These are phyloP conservation scores for Aphanomyces stellatus DNA, from an alignment of 352 stramenopile species.

Conservation along the genomic window DNA sequence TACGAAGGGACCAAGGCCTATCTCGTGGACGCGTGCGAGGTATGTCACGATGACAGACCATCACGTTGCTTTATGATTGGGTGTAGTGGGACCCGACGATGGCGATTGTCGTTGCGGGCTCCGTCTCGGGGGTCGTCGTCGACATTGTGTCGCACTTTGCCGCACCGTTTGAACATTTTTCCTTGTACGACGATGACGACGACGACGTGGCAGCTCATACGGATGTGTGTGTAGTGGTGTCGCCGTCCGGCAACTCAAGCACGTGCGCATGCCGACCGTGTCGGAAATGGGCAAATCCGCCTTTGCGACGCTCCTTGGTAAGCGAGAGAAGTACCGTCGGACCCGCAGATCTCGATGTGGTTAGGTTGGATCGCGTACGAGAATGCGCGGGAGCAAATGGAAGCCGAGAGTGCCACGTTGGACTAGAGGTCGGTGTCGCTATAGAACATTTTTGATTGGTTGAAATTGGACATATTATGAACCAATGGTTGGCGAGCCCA, in stretches of 20 bases:
- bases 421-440: neutral
- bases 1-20: neutral
- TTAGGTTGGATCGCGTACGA: slow-evolving; percentile 12
- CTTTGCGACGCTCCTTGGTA: neutral
- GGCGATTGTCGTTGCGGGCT: neutral
- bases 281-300: neutral
- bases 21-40: neutral
- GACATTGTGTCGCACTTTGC: slow-evolving; percentile 10
- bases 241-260: neutral
- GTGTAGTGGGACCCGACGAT: neutral
- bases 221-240: neutral
- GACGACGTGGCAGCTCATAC: neutral
- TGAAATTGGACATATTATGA: too few species aligned
- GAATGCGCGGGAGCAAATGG: neutral
- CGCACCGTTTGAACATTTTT: neutral
- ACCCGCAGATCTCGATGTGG: neutral
- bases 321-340: neutral
- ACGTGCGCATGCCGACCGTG: neutral
- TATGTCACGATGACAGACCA: too few species aligned
- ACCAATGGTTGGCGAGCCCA: too few species aligned
- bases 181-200: neutral
- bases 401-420: neutral
- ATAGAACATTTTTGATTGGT: neutral
- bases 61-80: too few species aligned
- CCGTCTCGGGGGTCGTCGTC: neutral